Base-by-base conservation (phyloP, 371 early-diverging fungal species). In the Synchytrium microbalum region DNA sequence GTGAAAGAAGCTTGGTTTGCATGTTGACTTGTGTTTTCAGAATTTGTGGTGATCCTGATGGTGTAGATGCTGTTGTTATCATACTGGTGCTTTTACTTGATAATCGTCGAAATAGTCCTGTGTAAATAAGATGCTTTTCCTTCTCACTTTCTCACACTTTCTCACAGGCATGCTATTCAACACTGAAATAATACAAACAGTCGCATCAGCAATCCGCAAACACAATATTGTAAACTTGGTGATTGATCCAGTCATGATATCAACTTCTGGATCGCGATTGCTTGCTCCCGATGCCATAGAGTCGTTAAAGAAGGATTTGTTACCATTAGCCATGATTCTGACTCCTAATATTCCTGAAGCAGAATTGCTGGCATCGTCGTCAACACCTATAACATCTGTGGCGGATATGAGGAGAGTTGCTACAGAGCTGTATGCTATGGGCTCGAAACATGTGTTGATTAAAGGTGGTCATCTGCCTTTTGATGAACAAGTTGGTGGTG, bases 321-420 rank as follows among this genome's bases (percentile, higher is more conserved):
- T 92, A 10, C 92, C 91, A 0, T 64, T 89, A 56, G 84, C 89
- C 13, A 72, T 69, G 51, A 68, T 90, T 16, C 64, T 92, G 54
- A 91, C 92, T 0, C 92, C 92, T 26, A 91, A 91, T 58, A 76
- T 90, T 2, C 89, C 90, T 32, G 92, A 92, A 64, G 89, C 92
- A 0, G 88, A 89, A 59, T 72, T 80, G 19, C 64, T 90, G 26
- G 51, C 67, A 76, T n/a, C n/a, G n/a, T 27, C 58, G 26, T 10
- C 25, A 1, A 14, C 32, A 19, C 25, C 75, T 0, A 86, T 88
- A 32, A 68, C 73, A 27, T 69, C 76, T 1, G 32, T 87, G 0
- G 70, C 79, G 1, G 79, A 75, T 59, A 83, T 88, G 82, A 67
- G 67, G 30, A 46, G 62, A 14, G 85, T 85, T 1, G 86, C 86